Evolutionary conservation across 148 eudicot species (phyloP).

Genomic region (Agrostemma githago): DNA sequence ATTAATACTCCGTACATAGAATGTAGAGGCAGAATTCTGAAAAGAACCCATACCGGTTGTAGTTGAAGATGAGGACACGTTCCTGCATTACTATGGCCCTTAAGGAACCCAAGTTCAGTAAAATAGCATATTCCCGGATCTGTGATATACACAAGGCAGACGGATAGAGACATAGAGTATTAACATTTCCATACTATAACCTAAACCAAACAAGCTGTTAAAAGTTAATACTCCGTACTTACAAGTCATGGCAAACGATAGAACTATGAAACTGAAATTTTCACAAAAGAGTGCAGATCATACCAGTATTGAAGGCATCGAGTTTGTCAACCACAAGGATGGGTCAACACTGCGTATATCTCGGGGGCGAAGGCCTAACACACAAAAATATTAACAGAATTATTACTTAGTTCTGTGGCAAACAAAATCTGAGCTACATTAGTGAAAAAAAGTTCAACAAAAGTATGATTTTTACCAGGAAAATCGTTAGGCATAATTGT

Average conservation of each 20-base stretch:
- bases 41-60: constrained; percentile 57
- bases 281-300: constrained; percentile 11
- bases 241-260: not conserved
- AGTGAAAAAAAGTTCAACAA: too few relatives aligned
- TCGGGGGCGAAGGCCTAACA: constrained; percentile 90
- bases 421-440: not conserved
- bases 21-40: not conserved
- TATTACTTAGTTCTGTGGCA: not conserved
- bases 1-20: constrained; percentile 5
- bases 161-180: constrained; percentile 6
- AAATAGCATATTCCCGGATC: constrained; percentile 90
- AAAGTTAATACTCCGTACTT: too few relatives aligned
- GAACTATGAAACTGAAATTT: not conserved
- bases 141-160: constrained; percentile 28
- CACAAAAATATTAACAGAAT: not conserved
- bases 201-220: not conserved
- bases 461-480: not conserved
- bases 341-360: constrained; percentile 96
- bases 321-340: constrained; percentile 92
- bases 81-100: constrained; percentile 98
- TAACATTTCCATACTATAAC: not conserved
- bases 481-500: too few relatives aligned
- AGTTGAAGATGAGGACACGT: constrained; percentile 81
- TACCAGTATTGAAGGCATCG: constrained; percentile 98
- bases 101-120: constrained; percentile 87